These are phyloP conservation scores for Alternaria consortialis DNA, from an alignment of 2,329 filamentous ascomycete genomes.

Conservation along the genomic window DNA sequence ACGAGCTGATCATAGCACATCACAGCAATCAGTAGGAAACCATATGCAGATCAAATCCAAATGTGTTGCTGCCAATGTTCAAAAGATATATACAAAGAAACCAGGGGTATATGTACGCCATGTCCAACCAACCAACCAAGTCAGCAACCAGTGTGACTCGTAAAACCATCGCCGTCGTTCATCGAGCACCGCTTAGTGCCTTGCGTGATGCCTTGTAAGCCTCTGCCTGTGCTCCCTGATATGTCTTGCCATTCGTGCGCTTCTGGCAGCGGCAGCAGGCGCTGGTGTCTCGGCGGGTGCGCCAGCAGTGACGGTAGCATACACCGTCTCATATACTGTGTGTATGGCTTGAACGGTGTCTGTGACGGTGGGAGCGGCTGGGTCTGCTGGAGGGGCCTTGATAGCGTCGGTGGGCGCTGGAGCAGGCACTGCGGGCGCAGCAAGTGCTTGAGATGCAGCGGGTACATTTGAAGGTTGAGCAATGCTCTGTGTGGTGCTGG, in stretches of 20 bases:
- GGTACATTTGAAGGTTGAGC: constrained; percentile 14
- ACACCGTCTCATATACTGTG: constrained; percentile 28
- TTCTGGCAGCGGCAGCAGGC: constrained; percentile 15
- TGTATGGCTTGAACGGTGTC: constrained; percentile 11
- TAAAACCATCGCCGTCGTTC: neutral
- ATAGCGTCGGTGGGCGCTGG: constrained; percentile 8
- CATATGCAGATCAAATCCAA: neutral
- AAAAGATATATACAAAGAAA: constrained; percentile 22
- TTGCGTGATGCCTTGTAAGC: constrained; percentile 25
- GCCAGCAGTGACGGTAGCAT: constrained; percentile 22
- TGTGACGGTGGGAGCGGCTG: constrained; percentile 10
- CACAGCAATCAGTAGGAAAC: too few relatives aligned
- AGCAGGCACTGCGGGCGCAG: constrained; percentile 7
- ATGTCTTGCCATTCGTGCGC: constrained; percentile 24
- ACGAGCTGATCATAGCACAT: neutral
- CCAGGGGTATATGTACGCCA: constrained; percentile 21
- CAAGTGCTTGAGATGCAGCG: constrained; percentile 3
- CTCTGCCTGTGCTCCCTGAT: constrained; percentile 28
- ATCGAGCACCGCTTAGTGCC: neutral
- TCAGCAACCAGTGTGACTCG: constrained; percentile 16
- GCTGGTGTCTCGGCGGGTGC: constrained; percentile 18
- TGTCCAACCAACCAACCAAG: constrained; percentile 3
- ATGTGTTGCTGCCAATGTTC: constrained; percentile 4
- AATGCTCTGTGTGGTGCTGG: constrained; percentile 15
- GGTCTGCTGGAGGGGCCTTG: constrained; percentile 9